Percentiles rank a stretch among this genome's conserved stretches.
These are phyloP conservation scores for Penicillium turbatum DNA, from an alignment of 495 filamentous ascomycete species.

Conservation along the genomic window DNA sequence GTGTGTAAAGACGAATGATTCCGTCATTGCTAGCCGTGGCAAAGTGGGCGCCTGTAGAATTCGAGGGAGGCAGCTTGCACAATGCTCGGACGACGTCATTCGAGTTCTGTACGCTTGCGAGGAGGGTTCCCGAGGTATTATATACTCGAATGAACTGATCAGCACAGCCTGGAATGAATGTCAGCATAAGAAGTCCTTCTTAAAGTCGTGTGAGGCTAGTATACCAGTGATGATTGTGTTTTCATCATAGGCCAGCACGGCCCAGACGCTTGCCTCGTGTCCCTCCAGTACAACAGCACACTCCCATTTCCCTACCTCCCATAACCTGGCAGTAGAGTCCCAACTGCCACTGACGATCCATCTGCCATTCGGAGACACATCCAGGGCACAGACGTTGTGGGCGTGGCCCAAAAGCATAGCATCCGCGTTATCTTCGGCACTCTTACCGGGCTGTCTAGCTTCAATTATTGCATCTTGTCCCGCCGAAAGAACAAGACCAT, in stretches of 20 bases:
- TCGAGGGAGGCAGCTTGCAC: constrained; percentile 70
- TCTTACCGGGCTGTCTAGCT: constrained; percentile 63
- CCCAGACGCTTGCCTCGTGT: constrained; percentile 82
- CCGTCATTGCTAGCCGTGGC: constrained; percentile 88
- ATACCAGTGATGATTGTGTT: constrained; percentile 77
- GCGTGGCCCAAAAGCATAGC: constrained; percentile 81
- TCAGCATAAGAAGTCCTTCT: neutral
- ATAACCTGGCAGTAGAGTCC: constrained; percentile 81
- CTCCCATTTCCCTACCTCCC: constrained; percentile 74
- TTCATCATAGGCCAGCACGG: constrained; percentile 77
- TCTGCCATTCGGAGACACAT: constrained; percentile 63
- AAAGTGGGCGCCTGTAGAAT: constrained; percentile 78
- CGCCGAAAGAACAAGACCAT: constrained; percentile 81
- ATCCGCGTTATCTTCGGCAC: constrained; percentile 70
- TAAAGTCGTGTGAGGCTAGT: neutral
- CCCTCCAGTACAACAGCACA: constrained; percentile 64
- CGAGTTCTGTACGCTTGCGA: constrained; percentile 65
- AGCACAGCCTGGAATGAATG: constrained; percentile 58
- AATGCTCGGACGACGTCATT: constrained; percentile 80
- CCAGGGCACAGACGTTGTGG: constrained; percentile 81
- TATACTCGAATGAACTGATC: constrained; percentile 87
- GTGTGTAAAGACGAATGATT: constrained; percentile 76
- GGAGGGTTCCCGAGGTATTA: constrained; percentile 57
- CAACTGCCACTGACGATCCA: constrained; percentile 91
- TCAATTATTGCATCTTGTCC: constrained; percentile 92